Evolutionary conservation across 306 rosid genomes (phyloP).

Genomic region (Neltuma alba): DNA sequence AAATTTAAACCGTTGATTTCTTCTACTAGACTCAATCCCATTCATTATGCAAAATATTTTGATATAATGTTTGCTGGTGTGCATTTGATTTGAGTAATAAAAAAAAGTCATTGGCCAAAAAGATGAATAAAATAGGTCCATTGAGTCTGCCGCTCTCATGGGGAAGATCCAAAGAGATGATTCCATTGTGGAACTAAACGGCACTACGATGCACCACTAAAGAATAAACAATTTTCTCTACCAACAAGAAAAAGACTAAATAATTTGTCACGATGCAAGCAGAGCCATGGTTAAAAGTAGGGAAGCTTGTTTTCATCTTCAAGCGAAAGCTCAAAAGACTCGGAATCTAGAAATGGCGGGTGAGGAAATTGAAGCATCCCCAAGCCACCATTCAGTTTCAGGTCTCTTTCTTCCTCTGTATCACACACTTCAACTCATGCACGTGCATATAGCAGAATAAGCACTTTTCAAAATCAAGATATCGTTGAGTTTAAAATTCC

Average conservation of each 20-base stretch:
- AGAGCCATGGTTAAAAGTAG: not conserved
- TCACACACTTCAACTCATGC: not conserved
- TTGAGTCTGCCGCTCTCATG: not conserved
- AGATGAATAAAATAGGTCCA: too few relatives aligned
- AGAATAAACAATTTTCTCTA: not conserved
- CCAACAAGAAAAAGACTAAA: not conserved
- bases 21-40: too few relatives aligned
- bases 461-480: not conserved
- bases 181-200: slow-evolving; percentile 22
- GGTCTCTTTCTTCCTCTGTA: slow-evolving; percentile 10
- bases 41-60: not conserved
- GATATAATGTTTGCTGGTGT: not conserved
- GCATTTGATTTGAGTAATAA: slow-evolving; percentile 9
- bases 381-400: slow-evolving; percentile 16
- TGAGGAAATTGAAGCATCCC: slow-evolving; percentile 29
- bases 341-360: slow-evolving; percentile 27
- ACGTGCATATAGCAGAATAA: not conserved
- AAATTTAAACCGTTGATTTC: too few relatives aligned
- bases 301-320: not conserved
- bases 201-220: not conserved
- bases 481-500: not conserved
- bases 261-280: not conserved
- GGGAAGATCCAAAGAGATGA: slow-evolving; percentile 17
- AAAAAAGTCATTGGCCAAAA: not conserved
- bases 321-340: not conserved